phyloP scores from a whole-genome alignment of 75 land plant species.

The Adiantum capillusveneris region DNA sequence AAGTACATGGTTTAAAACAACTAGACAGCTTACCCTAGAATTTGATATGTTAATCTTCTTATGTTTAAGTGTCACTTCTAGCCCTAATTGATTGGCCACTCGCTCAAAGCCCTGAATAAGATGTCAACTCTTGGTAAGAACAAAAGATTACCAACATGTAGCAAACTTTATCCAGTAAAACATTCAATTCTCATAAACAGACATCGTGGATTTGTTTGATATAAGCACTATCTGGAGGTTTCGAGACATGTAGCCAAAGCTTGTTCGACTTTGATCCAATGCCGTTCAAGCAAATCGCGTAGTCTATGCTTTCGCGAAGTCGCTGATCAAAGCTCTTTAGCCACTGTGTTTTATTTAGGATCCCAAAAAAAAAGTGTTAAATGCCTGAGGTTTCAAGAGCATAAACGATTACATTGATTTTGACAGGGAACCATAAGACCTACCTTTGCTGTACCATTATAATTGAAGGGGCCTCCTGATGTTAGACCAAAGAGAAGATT shows the following conservation, averaged over 20 bases:
- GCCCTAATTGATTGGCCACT: constrained; percentile 64
- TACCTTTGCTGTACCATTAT: constrained; percentile 93
- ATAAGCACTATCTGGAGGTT: constrained; percentile 93
- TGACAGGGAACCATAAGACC: neutral
- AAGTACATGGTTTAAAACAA: neutral
- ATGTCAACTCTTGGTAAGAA: neutral
- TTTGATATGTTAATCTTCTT: constrained; percentile 96
- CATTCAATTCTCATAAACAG: constrained; percentile 8
- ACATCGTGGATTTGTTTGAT: constrained; percentile 85
- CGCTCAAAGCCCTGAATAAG: constrained; percentile 56
- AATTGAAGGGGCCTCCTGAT: constrained; percentile 96
- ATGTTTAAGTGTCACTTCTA: constrained; percentile 69
- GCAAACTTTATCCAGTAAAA: neutral
- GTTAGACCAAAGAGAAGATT: constrained; percentile 93
- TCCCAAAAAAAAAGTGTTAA: neutral
- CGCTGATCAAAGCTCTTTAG: constrained; percentile 91
- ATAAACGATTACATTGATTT: neutral
- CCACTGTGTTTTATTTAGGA: constrained; percentile 51
- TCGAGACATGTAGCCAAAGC: constrained; percentile 89
- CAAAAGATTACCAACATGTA: too few relatives aligned
- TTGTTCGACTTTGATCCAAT: constrained; percentile 63
- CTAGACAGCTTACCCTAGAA: constrained; percentile 46
- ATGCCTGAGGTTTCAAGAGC: neutral
- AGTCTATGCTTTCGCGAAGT: constrained; percentile 90
- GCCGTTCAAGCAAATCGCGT: constrained; percentile 94